phyloP scores from a whole-genome alignment of 352 stramenopile genomes.

The Phytophthora tubulina region DNA sequence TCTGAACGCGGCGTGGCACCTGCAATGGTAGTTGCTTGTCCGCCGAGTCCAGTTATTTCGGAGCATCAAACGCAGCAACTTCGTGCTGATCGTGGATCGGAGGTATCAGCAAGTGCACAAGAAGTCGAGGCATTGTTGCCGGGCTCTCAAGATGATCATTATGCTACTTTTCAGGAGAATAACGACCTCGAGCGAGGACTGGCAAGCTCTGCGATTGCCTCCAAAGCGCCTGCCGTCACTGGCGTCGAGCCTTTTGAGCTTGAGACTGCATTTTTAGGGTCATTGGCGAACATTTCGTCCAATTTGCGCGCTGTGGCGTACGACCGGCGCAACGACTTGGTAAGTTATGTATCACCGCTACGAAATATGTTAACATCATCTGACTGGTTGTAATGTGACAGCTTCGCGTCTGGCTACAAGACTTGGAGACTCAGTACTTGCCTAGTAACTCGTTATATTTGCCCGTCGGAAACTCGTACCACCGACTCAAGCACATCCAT shows the following conservation, averaged over 20 bases:
- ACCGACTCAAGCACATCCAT: slow-evolving; percentile 83
- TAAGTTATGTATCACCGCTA: slow-evolving; percentile 28
- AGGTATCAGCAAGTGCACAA: slow-evolving; percentile 42
- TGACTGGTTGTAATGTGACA: slow-evolving; percentile 17
- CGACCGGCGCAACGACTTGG: slow-evolving; percentile 72
- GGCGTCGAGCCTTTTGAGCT: slow-evolving; percentile 70
- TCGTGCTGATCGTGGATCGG: slow-evolving; percentile 28
- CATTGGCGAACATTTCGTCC: slow-evolving; percentile 78
- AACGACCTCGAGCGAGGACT: slow-evolving; percentile 59
- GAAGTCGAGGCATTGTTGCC: slow-evolving; percentile 67
- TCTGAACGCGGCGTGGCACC: slow-evolving; percentile 60
- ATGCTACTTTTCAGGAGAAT: slow-evolving; percentile 68
- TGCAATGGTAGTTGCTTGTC: slow-evolving; percentile 54
- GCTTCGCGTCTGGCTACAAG: slow-evolving; percentile 73
- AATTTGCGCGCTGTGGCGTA: slow-evolving; percentile 74
- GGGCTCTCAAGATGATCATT: slow-evolving; percentile 66
- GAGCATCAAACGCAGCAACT: slow-evolving; percentile 26
- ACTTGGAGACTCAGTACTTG: slow-evolving; percentile 74
- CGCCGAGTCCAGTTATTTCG: slow-evolving; percentile 32
- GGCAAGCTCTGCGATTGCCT: slow-evolving; percentile 13
- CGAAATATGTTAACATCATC: too few relatives aligned
- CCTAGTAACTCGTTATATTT: slow-evolving; percentile 85
- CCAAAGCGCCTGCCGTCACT: slow-evolving; percentile 14
- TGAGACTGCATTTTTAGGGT: slow-evolving; percentile 72
- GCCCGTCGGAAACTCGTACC: slow-evolving; percentile 78